Evolutionary conservation across 2,329 filamentous ascomycete genomes (phyloP), one percentile per base, ranked within the genome.

Genomic region (Diaporthe nobilis): DNA sequence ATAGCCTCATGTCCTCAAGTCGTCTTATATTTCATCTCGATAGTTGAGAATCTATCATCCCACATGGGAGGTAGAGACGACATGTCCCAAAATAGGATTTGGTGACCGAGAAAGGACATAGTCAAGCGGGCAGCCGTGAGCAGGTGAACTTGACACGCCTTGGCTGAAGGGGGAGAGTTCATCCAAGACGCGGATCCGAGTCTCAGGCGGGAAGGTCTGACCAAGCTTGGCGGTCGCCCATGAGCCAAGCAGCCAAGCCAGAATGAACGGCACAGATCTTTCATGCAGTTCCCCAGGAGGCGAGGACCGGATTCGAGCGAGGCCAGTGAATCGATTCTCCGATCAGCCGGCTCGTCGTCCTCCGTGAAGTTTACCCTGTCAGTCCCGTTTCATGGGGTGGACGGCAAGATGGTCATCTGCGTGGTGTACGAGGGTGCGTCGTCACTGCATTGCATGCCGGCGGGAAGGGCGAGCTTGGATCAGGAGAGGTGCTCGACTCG

Each of bases 21-120:
- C 34, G 51, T 71, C 51, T 57, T 71, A 71, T 57, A 71, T 55
- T 71, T 31, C 51, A 28, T 71, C 67, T 58, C 28, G 34, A 71
- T 34, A 37, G 25, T 57, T 5, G 67, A 34, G 61, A 20, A 67
- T 51, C 61, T 37, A 51, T 67, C 61, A 51, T 67, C 61, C 61
- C 28, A 67, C 61, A 22, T 28, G 39, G n/a, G 9, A 10, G 10
- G 12, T 37, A 67, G 61, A 67, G 44, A 67, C 61, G 61, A 34
- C 61, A 51, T 37, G 28, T 67, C 61, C 61, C 61, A 67, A 51
- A 67, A 67, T 67, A 67, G 61, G 28, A 51, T 34, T 49, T 67
- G 28, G 20, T 15, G 22, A 34, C 44, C 61, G 61, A 51, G 15
- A 51, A 20, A 37, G 44, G 61, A 49, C 28, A 67, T 31, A 34